A percentile compares a stretch with the other conserved stretches of the same genome.
Evolutionary conservation across 768 basidiomycete species (phyloP).

Genomic region (Gyrodon lividus): DNA sequence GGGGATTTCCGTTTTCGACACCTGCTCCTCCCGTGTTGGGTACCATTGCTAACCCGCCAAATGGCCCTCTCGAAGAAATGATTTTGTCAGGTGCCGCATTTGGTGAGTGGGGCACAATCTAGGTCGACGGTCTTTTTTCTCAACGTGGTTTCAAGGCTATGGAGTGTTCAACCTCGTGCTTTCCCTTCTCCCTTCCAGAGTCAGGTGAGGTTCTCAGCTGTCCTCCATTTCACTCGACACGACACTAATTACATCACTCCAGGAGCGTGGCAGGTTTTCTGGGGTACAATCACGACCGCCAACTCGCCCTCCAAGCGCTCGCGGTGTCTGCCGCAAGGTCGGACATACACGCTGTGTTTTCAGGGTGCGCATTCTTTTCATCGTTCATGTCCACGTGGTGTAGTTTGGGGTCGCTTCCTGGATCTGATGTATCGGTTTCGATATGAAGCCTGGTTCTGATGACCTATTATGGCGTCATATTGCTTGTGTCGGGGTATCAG

Average conservation of each 20-base stretch:
- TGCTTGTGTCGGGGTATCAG: conserved; percentile 72
- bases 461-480: conserved; percentile 74
- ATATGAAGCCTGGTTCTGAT: conserved; percentile 64
- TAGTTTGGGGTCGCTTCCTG: neutral
- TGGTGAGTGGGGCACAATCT: conserved; percentile 42
- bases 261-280: conserved; percentile 74
- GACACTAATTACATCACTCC: neutral
- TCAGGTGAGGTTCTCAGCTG: conserved; percentile 47
- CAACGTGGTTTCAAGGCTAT: conserved; percentile 34
- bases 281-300: conserved; percentile 72
- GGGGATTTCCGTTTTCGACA: conserved; percentile 21
- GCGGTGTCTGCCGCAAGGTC: conserved; percentile 62
- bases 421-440: conserved; percentile 2
- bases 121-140: neutral
- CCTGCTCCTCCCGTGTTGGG: conserved; percentile 12
- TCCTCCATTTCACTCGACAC: neutral
- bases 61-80: conserved; percentile 68
- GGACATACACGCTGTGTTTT: conserved; percentile 76
- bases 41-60: conserved; percentile 28
- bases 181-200: conserved; percentile 68
- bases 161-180: conserved; percentile 82
- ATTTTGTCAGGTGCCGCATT: conserved; percentile 77
- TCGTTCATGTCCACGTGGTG: neutral
- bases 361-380: conserved; percentile 50
- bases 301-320: conserved; percentile 65